phyloP scores from a whole-genome alignment of 345 rosid species.

The Citrus inodora region DNA sequence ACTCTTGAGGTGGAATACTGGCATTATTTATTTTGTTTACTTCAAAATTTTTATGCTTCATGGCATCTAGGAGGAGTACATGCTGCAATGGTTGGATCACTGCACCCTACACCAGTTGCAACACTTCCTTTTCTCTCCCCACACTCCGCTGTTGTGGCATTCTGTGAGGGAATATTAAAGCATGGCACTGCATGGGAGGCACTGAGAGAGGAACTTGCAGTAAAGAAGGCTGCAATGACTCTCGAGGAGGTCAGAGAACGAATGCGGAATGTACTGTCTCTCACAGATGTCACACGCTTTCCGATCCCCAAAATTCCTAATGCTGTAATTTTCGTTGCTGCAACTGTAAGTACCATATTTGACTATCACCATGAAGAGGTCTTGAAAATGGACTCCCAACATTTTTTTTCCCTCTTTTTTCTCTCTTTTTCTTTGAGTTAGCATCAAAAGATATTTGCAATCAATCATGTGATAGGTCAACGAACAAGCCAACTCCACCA shows the following conservation, averaged over 20 bases:
- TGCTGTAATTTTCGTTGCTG: constrained; percentile 91
- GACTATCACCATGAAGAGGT: background rate
- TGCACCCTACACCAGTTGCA: constrained; percentile 94
- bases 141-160: constrained; percentile 98
- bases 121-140: constrained; percentile 97
- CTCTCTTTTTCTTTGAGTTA: background rate
- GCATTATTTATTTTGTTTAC: background rate
- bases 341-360: constrained; percentile 72
- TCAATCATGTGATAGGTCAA: background rate
- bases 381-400: background rate
- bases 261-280: constrained; percentile 88
- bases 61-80: constrained; percentile 81
- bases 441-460: background rate
- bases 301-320: constrained; percentile 81
- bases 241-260: constrained; percentile 91
- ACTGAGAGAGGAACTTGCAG: constrained; percentile 85
- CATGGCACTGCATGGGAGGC: constrained; percentile 99
- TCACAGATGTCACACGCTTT: constrained; percentile 98
- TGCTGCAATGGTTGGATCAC: constrained; percentile 99
- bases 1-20: background rate
- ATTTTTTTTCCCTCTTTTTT: background rate
- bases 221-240: constrained; percentile 65
- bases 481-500: background rate
- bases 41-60: constrained; percentile 18
- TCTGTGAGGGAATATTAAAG: constrained; percentile 93